phyloP scores from a whole-genome alignment of 2,329 filamentous ascomycete species.

The Fusarium sp. region DNA sequence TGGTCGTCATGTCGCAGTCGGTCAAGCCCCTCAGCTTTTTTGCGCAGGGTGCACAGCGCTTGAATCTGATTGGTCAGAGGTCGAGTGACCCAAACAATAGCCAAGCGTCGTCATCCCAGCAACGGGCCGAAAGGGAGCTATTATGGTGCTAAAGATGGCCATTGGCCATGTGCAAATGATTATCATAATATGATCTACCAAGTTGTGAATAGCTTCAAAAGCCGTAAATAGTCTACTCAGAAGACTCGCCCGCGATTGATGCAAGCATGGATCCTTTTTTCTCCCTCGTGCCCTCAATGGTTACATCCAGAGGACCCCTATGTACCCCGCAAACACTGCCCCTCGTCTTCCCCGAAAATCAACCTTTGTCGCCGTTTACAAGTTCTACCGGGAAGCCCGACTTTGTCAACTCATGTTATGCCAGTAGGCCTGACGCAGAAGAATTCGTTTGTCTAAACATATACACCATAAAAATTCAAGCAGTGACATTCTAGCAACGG shows the following conservation, averaged over 20 bases:
- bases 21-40: constrained; percentile 43
- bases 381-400: not conserved
- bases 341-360: not conserved
- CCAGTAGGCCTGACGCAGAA: too few species aligned
- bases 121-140: constrained; percentile 15
- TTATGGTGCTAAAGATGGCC: not conserved
- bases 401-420: too few species aligned
- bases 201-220: not conserved
- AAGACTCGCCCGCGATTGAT: not conserved
- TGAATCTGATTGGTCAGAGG: constrained; percentile 33
- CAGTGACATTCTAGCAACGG: too few species aligned
- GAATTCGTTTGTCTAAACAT: too few species aligned
- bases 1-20: constrained; percentile 31
- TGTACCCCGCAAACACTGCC: not conserved
- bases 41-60: constrained; percentile 27
- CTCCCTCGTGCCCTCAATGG: not conserved
- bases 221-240: not conserved
- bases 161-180: constrained; percentile 1
- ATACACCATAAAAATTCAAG: too few species aligned
- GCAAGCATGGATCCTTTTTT: not conserved
- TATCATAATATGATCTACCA: not conserved
- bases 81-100: constrained; percentile 31
- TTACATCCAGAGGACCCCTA: not conserved
- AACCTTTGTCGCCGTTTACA: not conserved
- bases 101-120: constrained; percentile 33